phyloP scores from a whole-genome alignment of 106 monocot species.

The Agapanthus africanus region DNA sequence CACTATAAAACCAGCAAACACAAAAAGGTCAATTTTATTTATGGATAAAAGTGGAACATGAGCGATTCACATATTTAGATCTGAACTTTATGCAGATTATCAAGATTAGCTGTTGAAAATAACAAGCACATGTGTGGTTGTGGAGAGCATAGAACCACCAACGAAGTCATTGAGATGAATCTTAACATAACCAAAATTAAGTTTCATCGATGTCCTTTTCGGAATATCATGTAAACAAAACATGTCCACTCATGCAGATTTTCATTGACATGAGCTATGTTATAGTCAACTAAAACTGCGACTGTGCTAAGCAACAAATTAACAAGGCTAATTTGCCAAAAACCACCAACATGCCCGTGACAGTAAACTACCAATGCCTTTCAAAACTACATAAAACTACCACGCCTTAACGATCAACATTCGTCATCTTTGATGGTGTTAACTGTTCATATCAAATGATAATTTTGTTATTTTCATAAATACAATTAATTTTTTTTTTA shows the following conservation, averaged over 20 bases:
- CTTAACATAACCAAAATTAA: background rate
- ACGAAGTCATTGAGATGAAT: background rate
- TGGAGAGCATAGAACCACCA: background rate
- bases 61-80: background rate
- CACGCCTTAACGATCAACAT: too few species aligned
- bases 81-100: background rate
- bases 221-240: background rate
- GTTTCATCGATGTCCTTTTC: background rate
- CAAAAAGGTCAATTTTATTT: background rate
- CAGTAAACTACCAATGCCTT: too few species aligned
- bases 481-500: too few species aligned
- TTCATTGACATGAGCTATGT: background rate
- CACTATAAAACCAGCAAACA: conserved; percentile 39
- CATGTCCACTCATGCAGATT: background rate
- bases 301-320: background rate
- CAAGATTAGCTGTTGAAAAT: background rate
- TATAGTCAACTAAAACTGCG: background rate
- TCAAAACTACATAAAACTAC: too few species aligned
- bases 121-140: background rate
- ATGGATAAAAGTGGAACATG: background rate
- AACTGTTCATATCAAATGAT: too few species aligned
- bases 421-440: too few species aligned
- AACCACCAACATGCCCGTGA: too few species aligned
- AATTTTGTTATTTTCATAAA: too few species aligned
- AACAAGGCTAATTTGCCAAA: too few species aligned